phyloP scores from a whole-genome alignment of 805 yeast genomes.

The Candida succiphila region DNA sequence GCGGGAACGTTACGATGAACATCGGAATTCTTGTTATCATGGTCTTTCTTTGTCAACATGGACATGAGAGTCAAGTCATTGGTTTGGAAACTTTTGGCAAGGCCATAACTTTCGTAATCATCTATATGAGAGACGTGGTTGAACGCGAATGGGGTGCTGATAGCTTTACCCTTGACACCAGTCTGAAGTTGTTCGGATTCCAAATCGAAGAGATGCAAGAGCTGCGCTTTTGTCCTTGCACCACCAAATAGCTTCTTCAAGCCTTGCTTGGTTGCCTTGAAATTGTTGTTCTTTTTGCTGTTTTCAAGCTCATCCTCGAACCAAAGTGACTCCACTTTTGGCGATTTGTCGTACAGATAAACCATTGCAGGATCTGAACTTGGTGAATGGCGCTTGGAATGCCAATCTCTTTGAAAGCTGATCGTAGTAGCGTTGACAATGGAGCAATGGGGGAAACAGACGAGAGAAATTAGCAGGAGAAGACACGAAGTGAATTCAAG shows the following conservation, averaged over 20 bases:
- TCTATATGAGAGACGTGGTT: conserved; percentile 24
- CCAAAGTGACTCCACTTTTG: conserved; percentile 15
- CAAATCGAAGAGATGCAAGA: conserved; percentile 11
- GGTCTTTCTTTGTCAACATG: neutral
- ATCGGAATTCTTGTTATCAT: neutral
- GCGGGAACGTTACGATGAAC: neutral
- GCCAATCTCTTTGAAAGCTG: too few relatives aligned
- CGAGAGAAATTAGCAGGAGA: too few relatives aligned
- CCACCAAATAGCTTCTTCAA: conserved; percentile 5
- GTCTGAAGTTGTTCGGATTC: conserved; percentile 1
- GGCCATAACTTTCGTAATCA: conserved; percentile 18
- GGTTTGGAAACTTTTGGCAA: conserved; percentile 16
- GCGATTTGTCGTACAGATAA: too few relatives aligned
- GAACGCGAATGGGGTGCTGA: conserved; percentile 24
- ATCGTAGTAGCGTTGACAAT: too few relatives aligned
- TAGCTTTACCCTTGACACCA: conserved; percentile 1
- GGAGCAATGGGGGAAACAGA: too few relatives aligned
- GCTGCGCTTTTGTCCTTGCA: conserved; percentile 5
- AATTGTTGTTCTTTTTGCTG: neutral
- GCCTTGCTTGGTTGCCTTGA: conserved; percentile 2
- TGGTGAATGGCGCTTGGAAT: too few relatives aligned
- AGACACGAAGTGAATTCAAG: too few relatives aligned
- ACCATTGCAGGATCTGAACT: too few relatives aligned
- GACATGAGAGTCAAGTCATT: conserved; percentile 8
- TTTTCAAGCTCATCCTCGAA: conserved; percentile 8